Evolutionary conservation across 371 early-diverging fungal genomes (phyloP).

Genomic region (Mucor lusitanicus): DNA sequence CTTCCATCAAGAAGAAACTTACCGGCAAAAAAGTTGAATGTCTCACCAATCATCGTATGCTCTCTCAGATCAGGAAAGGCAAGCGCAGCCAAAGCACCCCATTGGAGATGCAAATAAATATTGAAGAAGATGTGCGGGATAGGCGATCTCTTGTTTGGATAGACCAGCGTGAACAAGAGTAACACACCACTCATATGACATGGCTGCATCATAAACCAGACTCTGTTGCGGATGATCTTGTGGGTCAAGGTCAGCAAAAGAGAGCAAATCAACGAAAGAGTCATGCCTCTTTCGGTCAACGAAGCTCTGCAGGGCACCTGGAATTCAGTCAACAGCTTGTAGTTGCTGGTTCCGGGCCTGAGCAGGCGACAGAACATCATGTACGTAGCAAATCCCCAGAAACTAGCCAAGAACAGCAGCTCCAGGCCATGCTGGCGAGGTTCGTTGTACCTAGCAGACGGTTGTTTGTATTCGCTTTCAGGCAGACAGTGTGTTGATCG

Average conservation of each 20-base stretch:
- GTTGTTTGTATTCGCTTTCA: not conserved
- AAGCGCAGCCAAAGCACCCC: slow-evolving; percentile 65
- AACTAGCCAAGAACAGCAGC: slow-evolving; percentile 47
- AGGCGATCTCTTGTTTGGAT: slow-evolving; percentile 46
- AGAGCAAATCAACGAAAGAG: slow-evolving; percentile 43
- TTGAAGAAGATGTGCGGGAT: slow-evolving; percentile 61
- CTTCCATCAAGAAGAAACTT: slow-evolving; percentile 5
- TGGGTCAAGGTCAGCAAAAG: slow-evolving; percentile 52
- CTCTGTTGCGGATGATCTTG: slow-evolving; percentile 50
- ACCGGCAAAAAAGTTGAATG: slow-evolving; percentile 67
- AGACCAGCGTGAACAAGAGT: slow-evolving; percentile 50
- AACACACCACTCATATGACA: slow-evolving; percentile 66
- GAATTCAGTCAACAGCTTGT: slow-evolving; percentile 40
- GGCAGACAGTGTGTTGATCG: not conserved
- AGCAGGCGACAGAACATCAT: slow-evolving; percentile 49
- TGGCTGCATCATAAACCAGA: slow-evolving; percentile 63
- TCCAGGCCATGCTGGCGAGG: slow-evolving; percentile 65
- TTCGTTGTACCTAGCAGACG: slow-evolving; percentile 51
- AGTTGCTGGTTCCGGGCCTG: slow-evolving; percentile 41
- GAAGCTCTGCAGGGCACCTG: slow-evolving; percentile 36
- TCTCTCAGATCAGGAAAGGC: slow-evolving; percentile 62
- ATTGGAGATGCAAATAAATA: slow-evolving; percentile 64
- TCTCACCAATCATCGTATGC: slow-evolving; percentile 54
- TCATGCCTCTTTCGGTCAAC: slow-evolving; percentile 47
- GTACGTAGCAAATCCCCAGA: slow-evolving; percentile 42